A percentile compares a stretch with the other conserved stretches of the same genome.
Evolutionary conservation across 345 rosid species (phyloP).

Genomic region (Salix purpurea): DNA sequence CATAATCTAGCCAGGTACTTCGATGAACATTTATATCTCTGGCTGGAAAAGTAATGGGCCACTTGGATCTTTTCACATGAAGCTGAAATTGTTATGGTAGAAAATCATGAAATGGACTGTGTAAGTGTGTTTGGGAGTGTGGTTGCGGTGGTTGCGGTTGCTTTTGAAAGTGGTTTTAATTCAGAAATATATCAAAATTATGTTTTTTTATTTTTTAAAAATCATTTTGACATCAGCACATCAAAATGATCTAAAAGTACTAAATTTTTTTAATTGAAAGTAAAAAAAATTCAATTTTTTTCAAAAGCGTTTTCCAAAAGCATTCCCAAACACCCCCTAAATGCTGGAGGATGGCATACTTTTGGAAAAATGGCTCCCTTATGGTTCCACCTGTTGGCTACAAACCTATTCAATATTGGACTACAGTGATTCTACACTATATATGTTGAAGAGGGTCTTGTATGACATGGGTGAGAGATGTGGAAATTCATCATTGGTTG

Average conservation of each 20-base stretch:
- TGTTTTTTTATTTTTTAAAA: no score
- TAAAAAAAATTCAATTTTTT: no score
- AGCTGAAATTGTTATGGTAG: neutral
- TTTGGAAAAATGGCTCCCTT: neutral
- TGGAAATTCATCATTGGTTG: neutral
- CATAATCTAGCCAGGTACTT: neutral
- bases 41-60: neutral
- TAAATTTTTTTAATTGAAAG: no score
- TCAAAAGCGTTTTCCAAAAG: no score
- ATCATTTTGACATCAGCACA: no score
- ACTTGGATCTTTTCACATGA: neutral
- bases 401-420: neutral
- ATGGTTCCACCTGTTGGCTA: neutral
- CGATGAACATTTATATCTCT: neutral
- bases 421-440: neutral
- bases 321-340: no score
- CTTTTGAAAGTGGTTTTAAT: no score
- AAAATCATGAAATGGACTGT: neutral
- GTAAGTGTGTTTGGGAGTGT: neutral
- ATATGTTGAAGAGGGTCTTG: neutral
- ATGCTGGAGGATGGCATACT: neutral
- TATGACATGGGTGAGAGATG: neutral
- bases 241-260: no score
- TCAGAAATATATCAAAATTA: no score
- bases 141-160: no score